phyloP scores from a whole-genome alignment of 2,329 filamentous ascomycete genomes.

The Colletotrichum australisinense region DNA sequence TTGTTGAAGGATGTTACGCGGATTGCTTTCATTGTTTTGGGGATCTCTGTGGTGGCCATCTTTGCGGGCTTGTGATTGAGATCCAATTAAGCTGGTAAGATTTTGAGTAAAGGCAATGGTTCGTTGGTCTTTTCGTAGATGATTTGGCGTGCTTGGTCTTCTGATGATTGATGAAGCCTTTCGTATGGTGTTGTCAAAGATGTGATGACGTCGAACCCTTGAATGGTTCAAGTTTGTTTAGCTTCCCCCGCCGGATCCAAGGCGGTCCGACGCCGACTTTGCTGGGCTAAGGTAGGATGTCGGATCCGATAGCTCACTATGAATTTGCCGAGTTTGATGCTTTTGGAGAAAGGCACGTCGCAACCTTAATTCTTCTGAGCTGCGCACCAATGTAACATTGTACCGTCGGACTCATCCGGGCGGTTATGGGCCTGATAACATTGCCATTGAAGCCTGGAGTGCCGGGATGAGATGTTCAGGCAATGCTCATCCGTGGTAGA shows the following conservation, averaged over 20 bases:
- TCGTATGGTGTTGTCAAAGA: neutral
- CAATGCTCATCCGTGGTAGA: neutral
- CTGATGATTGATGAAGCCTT: neutral
- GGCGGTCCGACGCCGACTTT: neutral
- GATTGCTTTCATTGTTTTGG: neutral
- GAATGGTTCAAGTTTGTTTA: neutral
- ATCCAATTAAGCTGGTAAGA: no score
- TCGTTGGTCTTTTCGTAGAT: no score
- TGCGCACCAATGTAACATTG: neutral
- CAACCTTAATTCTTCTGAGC: neutral
- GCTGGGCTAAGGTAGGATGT: neutral
- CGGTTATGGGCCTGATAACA: fast-evolving
- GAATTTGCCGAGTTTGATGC: neutral
- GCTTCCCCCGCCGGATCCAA: neutral
- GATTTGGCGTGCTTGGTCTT: neutral
- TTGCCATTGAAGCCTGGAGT: neutral
- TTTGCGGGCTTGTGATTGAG: neutral
- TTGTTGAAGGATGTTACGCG: neutral
- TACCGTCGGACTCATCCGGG: neutral
- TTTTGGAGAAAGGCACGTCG: neutral
- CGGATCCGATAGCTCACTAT: neutral
- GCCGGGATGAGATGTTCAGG: neutral
- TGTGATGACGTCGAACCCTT: neutral
- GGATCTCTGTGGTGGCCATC: neutral
- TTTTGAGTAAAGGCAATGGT: no score